Base-by-base conservation (phyloP, 805 yeast species). In the Suhomyces sp. region DNA sequence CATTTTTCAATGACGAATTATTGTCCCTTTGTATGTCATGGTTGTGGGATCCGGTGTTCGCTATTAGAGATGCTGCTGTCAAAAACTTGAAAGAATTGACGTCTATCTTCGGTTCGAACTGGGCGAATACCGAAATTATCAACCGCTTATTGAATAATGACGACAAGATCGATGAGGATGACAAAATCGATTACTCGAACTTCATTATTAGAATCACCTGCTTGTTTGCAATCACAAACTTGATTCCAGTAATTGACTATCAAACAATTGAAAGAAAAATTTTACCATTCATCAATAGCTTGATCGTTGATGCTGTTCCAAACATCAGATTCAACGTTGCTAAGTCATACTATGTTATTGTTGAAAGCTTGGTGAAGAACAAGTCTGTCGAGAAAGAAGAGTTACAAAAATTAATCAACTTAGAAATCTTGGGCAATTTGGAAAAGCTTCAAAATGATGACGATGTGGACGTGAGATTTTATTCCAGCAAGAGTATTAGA, bases 31-130 rank as follows among this genome's bases (percentile, higher is more conserved):
- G 96, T 53, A 77, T 93, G 77, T 84, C 90, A n/a, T 93, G 98
- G 98, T 71, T 93, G 46, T 90, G 97, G 96, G 99, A 93, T 65
- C 85, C 90, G 4, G 98, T 93, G 25, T 93, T 79, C 64, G 90
- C 98, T 4, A 90, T 93, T 42, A 81, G 99, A 63, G 95, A 88
- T 47, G 98, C 98, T 7, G 98, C 98, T 1, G 95, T 93, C 20
- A 68, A 71, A 38, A 93, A 90, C 60, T 69, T 93, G 48, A 81
- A 76, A 47, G 81, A 83, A 48, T 71, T 93, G 50, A 81, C 96
- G 4, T 77, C 75, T 47, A 88, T 87, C 23, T 93, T 93, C 64
- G 98, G 98, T 20, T 81, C 90, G 23, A 80, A 80, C 24, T 93
- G 99, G 99, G 91, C 96, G 30, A 81, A 87, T 57, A 67, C 68